phyloP scores from a whole-genome alignment of 495 filamentous ascomycete genomes.

The Neurospora sp. region DNA sequence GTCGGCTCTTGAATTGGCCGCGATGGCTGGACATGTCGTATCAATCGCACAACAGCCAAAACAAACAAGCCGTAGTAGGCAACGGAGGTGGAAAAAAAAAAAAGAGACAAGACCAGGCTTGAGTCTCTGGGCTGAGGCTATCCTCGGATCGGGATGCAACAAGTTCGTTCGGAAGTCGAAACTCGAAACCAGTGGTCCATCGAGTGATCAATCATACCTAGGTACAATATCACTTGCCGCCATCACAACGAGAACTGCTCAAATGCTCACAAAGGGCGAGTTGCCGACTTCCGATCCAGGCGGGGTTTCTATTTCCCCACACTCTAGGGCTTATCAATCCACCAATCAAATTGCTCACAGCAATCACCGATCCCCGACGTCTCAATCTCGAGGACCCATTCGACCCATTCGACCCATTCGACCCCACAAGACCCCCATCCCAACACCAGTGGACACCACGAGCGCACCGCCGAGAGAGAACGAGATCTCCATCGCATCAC shows the following conservation, averaged over 20 bases:
- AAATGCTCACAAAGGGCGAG: slow-evolving; percentile 1
- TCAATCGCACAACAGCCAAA: neutral
- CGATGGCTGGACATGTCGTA: neutral
- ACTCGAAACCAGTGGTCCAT: neutral
- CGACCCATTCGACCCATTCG: neutral
- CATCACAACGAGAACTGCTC: neutral
- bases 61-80: neutral
- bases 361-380: neutral
- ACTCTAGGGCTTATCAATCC: neutral
- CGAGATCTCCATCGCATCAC: neutral
- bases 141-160: neutral
- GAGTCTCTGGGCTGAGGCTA: neutral
- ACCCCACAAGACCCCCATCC: neutral
- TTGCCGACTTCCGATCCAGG: slow-evolving; percentile 6
- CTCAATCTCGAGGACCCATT: neutral
- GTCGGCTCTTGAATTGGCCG: slow-evolving; percentile 5
- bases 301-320: neutral
- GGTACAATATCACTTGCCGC: neutral
- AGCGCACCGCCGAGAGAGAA: neutral
- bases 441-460: neutral
- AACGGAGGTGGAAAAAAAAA: neutral
- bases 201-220: neutral
- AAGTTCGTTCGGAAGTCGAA: neutral
- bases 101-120: neutral
- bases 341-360: neutral